phyloP scores from a whole-genome alignment of 169 alveolate species.

The Cryptosporidium viatorum region DNA sequence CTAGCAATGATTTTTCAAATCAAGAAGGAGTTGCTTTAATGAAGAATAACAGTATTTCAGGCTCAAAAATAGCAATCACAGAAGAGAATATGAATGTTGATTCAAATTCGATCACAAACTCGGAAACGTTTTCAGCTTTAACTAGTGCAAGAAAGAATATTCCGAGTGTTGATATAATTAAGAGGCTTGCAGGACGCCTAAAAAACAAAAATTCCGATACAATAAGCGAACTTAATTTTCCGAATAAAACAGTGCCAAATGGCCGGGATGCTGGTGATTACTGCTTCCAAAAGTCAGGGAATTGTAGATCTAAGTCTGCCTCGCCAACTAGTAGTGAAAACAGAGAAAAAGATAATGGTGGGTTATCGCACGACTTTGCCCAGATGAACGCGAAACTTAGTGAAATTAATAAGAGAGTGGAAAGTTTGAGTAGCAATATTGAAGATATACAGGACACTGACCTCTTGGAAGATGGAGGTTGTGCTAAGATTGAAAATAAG shows the following conservation, averaged over 20 bases:
- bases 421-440: slow-evolving; percentile 50
- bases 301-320: slow-evolving; percentile 23
- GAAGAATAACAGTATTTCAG: background rate
- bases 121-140: slow-evolving; percentile 60
- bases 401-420: slow-evolving; percentile 59
- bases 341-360: background rate
- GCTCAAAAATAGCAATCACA: background rate
- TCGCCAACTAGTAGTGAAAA: slow-evolving; percentile 14
- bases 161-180: slow-evolving; percentile 62
- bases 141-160: slow-evolving; percentile 22
- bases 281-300: background rate
- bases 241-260: background rate
- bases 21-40: background rate
- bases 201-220: slow-evolving; percentile 59
- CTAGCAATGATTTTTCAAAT: slow-evolving; percentile 19
- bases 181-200: slow-evolving; percentile 60
- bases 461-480: slow-evolving; percentile 10
- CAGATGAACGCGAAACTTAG: slow-evolving; percentile 34
- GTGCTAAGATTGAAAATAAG: background rate
- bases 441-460: slow-evolving; percentile 59
- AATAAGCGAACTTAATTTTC: slow-evolving; percentile 49
- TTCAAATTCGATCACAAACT: slow-evolving; percentile 39
- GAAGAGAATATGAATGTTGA: slow-evolving; percentile 10
- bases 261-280: background rate
- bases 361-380: slow-evolving; percentile 17